Evolutionary conservation across 805 yeast genomes (phyloP), one percentile per base, ranked within the genome.

Genomic region (Zygosaccharomyces pseudorouxii): DNA sequence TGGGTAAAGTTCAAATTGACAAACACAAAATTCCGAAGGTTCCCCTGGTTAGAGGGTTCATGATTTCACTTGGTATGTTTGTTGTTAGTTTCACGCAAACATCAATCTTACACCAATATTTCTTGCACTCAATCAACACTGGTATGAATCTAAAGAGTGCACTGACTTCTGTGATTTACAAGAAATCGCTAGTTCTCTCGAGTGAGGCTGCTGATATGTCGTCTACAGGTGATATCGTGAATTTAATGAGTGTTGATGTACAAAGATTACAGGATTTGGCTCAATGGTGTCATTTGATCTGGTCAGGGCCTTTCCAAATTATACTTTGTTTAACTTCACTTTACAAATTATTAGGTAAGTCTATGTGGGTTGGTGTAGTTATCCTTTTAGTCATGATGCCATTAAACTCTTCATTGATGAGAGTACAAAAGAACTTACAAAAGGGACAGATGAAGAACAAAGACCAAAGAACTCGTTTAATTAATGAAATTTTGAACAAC

Each of bases 281-380:
- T 20, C 89, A 86, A 63, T 80, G 83, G 66, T 78, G 89, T 53
- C 84, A 87, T 58, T 75, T 88, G 46, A 73, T 87, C 44, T 89
- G 96, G 95, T 88, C 96, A 1, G 96, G 96, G 42, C 97, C 97
- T 1, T 85, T 89, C 69, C 96, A 90, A 69, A 81, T 90, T 55
- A 60, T 76, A 20, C 68, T 90, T 49, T 89, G 97, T 73, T 73
- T 90, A 52, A 66, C 76, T 38, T 83, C 93, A 1, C 73, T 90
- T 46, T 79, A 89, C 65, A 76, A 78, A 3, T 69, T 90, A 39
- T 68, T 90, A 49, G 97, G 97, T 31, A 79, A 82, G 50, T 79
- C 93, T n/a, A 89, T 90, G 95, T 88, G 97, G 96, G 84, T 95
- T 37, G 98, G 98, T 65, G 95, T 92, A 11, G 68, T 77, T 28